A percentile compares a stretch with the other conserved stretches of the same genome.
Conservation (phyloP, 1,284 basidiomycete genomes). For the Ceratobasidium sp. region DNA sequence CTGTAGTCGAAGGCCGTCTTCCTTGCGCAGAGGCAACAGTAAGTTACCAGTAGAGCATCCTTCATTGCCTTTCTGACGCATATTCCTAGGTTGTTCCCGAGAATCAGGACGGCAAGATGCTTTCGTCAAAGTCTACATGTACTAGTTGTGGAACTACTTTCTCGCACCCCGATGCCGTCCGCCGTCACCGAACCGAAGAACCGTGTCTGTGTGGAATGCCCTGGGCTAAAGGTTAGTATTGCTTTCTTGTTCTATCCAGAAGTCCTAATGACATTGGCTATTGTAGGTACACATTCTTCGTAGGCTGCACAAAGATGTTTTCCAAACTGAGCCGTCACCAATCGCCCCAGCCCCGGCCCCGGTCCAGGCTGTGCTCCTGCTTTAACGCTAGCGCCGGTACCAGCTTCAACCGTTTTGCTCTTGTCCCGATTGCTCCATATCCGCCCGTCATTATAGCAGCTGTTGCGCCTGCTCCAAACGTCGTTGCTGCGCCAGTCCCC, state of each 20-base stretch:
- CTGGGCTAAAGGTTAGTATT: conserved; percentile 30
- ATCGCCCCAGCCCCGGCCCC: neutral
- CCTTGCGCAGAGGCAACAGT: no score
- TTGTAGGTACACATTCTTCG: conserved; percentile 32
- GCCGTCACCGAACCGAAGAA: conserved; percentile 40
- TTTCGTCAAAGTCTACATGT: no score
- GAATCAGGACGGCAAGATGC: no score
- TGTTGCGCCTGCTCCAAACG: neutral
- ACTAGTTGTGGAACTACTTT: no score
- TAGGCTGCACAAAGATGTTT: conserved; percentile 28
- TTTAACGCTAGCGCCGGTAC: no score
- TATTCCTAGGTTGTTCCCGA: no score
- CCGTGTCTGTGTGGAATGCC: conserved; percentile 29
- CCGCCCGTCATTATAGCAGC: no score
- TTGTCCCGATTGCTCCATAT: no score
- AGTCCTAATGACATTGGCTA: neutral
- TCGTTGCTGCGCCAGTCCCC: neutral
- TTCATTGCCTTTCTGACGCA: no score
- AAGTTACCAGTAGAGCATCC: no score
- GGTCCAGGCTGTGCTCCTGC: neutral
- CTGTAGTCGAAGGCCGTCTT: no score
- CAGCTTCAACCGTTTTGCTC: no score
- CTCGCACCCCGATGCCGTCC: conserved; percentile 40
- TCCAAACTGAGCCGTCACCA: neutral
- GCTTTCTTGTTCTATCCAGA: neutral